These are phyloP conservation scores for Chlorella variabilis DNA, from an alignment of 163 green algal species.

Conservation along the genomic window DNA sequence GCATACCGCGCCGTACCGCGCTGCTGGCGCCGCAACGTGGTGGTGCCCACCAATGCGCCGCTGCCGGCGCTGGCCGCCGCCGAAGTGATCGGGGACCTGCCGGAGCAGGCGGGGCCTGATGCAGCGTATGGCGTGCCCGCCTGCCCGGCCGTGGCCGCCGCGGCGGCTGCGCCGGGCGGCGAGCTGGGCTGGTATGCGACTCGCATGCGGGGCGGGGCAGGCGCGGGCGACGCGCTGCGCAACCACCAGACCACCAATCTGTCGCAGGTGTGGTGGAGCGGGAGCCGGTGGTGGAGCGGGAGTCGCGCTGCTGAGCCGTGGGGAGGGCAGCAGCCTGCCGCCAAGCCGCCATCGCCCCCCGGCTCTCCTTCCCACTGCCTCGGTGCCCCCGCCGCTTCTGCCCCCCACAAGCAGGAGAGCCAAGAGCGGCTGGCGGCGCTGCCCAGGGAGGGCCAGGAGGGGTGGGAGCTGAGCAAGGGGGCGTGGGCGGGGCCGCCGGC, in stretches of 20 bases:
- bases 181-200: neutral
- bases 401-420: too few species aligned
- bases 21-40: neutral
- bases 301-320: neutral
- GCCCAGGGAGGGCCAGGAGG: too few species aligned
- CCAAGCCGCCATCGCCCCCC: too few species aligned
- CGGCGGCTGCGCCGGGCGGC: too few species aligned
- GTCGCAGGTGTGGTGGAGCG: too few species aligned
- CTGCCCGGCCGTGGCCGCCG: too few species aligned
- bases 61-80: slow-evolving; percentile 2
- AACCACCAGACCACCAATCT: slow-evolving; percentile 1
- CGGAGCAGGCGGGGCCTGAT: neutral
- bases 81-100: slow-evolving; percentile 22
- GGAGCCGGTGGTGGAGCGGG: neutral
- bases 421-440: too few species aligned
- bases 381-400: too few species aligned
- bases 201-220: neutral
- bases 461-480: too few species aligned
- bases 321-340: slow-evolving; percentile 5
- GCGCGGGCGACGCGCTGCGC: neutral
- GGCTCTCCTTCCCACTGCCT: too few species aligned
- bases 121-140: too few species aligned
- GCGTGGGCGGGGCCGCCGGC: too few species aligned
- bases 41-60: neutral
- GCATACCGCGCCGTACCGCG: neutral